Evolutionary conservation across 106 monocot genomes (phyloP).

Genomic region (Platanthera guangdongensis): DNA sequence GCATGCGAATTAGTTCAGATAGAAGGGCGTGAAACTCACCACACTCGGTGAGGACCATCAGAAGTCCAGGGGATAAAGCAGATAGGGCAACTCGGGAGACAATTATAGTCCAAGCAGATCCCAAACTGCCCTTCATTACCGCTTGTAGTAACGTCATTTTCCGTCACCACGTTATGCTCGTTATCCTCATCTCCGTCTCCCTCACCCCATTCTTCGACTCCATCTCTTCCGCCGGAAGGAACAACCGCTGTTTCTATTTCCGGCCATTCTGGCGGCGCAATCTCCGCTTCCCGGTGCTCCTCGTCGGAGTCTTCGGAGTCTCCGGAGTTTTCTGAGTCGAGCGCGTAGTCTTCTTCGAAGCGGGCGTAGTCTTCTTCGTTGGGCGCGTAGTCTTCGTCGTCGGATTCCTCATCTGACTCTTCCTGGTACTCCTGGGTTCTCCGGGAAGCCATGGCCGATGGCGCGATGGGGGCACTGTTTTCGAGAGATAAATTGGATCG

Average conservation of each 20-base stretch:
- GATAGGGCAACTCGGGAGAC: constrained; percentile 33
- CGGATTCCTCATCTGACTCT: neutral
- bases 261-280: constrained; percentile 1
- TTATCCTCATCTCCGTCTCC: constrained; percentile 12
- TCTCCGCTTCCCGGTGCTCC: neutral
- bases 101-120: constrained; percentile 10
- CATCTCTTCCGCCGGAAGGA: neutral
- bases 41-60: constrained; percentile 48
- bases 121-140: neutral
- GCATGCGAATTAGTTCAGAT: neutral
- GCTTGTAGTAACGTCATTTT: neutral
- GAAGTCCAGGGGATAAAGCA: constrained; percentile 51
- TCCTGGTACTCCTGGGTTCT: neutral
- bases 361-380: neutral
- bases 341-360: constrained; percentile 17
- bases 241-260: constrained; percentile 9
- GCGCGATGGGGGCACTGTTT: too few relatives aligned
- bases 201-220: neutral
- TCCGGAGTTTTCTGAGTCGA: neutral
- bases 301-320: neutral
- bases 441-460: neutral
- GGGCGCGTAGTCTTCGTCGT: constrained; percentile 20
- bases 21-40: constrained; percentile 17
- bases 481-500: too few relatives aligned
- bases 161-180: neutral